Percentiles rank a stretch among this genome's conserved stretches.
Conservation (phyloP, 805 yeast genomes). For the Candida piceae region DNA sequence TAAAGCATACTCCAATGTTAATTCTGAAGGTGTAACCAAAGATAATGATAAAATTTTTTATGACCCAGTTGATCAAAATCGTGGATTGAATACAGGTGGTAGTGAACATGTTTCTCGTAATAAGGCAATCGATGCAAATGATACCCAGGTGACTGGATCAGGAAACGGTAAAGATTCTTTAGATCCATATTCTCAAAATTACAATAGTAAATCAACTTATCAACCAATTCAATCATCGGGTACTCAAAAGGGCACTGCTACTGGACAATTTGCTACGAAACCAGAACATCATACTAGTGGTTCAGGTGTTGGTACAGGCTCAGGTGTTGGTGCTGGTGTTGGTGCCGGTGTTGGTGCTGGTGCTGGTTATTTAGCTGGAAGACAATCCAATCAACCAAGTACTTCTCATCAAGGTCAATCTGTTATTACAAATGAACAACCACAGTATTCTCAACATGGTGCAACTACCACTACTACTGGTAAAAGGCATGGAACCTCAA, state of each 20-base stretch:
- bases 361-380: not conserved
- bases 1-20: not conserved
- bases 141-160: too few relatives aligned
- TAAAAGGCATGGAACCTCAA: not conserved
- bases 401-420: not conserved
- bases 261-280: too few relatives aligned
- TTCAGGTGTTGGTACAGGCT: not conserved
- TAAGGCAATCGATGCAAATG: too few relatives aligned
- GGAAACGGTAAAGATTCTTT: too few relatives aligned
- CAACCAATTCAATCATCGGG: too few relatives aligned
- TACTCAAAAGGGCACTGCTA: too few relatives aligned
- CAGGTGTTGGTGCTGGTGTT: not conserved
- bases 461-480: not conserved
- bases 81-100: too few relatives aligned
- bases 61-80: too few relatives aligned
- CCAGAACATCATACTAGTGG: not conserved
- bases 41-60: not conserved
- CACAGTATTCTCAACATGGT: not conserved
- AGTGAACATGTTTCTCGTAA: too few relatives aligned
- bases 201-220: too few relatives aligned
- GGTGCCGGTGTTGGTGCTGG: not conserved
- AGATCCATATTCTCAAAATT: too few relatives aligned
- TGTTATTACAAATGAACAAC: not conserved
- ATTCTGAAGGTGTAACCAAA: constrained; percentile 3
- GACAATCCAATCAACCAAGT: not conserved